A percentile compares a stretch with the other conserved stretches of the same genome.
Evolutionary conservation across 2,329 filamentous ascomycete species (phyloP).

Genomic region (Aplosporella prunicola): DNA sequence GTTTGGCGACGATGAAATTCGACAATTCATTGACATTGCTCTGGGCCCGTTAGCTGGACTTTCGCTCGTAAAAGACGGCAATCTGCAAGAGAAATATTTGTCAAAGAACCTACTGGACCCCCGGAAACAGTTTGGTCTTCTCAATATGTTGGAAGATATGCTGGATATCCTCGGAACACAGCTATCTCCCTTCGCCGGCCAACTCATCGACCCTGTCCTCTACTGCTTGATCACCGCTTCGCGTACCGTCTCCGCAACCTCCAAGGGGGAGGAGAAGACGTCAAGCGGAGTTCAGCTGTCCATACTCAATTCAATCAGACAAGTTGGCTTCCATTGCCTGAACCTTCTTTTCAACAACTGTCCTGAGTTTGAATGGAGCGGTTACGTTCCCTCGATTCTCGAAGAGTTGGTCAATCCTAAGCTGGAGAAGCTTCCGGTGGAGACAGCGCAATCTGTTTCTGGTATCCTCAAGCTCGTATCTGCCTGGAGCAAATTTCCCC

Average conservation of each 20-base stretch:
- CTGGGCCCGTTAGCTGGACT: conserved; percentile 60
- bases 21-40: conserved; percentile 73
- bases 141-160: conserved; percentile 85
- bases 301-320: conserved; percentile 56
- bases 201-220: conserved; percentile 65
- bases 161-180: conserved; percentile 73
- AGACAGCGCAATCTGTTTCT: conserved; percentile 85
- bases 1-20: conserved; percentile 63
- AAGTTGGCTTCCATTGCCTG: conserved; percentile 72
- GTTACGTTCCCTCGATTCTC: conserved; percentile 62
- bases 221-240: conserved; percentile 70
- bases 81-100: conserved; percentile 46
- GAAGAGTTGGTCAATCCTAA: conserved; percentile 67
- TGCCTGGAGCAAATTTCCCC: conserved; percentile 64
- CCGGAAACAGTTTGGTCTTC: conserved; percentile 79
- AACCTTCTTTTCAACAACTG: conserved; percentile 68
- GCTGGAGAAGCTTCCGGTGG: conserved; percentile 66
- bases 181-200: conserved; percentile 56
- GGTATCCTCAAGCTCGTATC: conserved; percentile 70
- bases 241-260: conserved; percentile 24
- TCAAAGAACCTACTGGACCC: conserved; percentile 51
- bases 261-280: conserved; percentile 21
- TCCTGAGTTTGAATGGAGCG: conserved; percentile 59
- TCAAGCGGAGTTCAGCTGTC: conserved; percentile 35
- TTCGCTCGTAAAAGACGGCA: conserved; percentile 44